Base-by-base conservation (phyloP, 2,329 filamentous ascomycete species). In the Aphanocladium album region DNA sequence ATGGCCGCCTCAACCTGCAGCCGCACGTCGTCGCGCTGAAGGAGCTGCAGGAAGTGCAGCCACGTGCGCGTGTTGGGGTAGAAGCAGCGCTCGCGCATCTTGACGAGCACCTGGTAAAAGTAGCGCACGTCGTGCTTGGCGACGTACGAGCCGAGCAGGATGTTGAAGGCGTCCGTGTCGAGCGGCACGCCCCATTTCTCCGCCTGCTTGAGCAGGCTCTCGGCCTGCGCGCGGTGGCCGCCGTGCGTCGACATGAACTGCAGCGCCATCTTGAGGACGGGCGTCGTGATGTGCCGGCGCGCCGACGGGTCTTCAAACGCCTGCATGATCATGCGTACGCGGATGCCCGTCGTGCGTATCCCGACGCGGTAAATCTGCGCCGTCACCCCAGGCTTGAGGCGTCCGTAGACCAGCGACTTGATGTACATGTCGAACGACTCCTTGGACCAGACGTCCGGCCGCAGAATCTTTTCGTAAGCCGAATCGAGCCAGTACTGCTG, bases 21-120 rank as follows among this genome's bases (percentile, higher is more conserved):
- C 56, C 75, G 74, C 54, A 79, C 76, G n/a, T 83, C 79, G 67
- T 87, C 85, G 12, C 81, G 81, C 69, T 84, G 81, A 61, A 89
- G 81, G 49, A 83, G 72, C n/a, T 72, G 69, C 19, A 83, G 69
- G 61, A 82, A 80, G 4, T 78, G 71, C 2, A 78, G 64, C 81
- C 81, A 83, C 0, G 81, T 82, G 17, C 69, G 68, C 3, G 77
- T 67, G 52, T 80, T 77, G 4, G 80, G 78, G 30, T 64, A 62
- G 49, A 75, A 72, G 52, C 72, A 75, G 14, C 71, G 70, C 7
- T 64, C 57, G 25, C 70, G 62, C 80, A 83, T 82, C 61, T 73
- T 69, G 17, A 68, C 64, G 17, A 82, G 65, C 1, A 74, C 70
- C 3, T 64, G 64, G 60, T 76, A 67, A 66, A 83, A 83, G 63